A percentile compares a stretch with the other conserved stretches of the same genome.
Evolutionary conservation across 1,139 yeast species (phyloP).

Genomic region (Lodderomyces theae): DNA sequence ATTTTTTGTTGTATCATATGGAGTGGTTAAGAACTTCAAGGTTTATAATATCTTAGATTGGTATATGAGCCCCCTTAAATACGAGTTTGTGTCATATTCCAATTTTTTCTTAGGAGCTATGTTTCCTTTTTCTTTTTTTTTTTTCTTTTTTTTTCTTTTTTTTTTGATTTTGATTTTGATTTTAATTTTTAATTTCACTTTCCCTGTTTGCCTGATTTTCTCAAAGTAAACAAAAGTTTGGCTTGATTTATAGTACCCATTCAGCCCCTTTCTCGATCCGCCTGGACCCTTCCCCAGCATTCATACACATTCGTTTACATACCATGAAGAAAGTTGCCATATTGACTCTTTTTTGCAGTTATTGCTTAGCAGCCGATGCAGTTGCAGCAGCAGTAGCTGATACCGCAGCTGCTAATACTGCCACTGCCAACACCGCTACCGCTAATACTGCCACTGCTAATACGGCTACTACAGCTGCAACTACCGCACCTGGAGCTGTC

Average conservation of each 20-base stretch:
- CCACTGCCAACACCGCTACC: slow-evolving; percentile 10
- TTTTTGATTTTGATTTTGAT: too few relatives aligned
- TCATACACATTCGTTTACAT: background rate
- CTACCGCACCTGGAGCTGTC: slow-evolving; percentile 13
- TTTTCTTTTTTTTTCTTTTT: background rate
- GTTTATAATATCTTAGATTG: background rate
- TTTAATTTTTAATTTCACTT: too few relatives aligned
- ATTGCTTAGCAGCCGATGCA: slow-evolving; percentile 11
- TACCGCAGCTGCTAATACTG: slow-evolving; percentile 6
- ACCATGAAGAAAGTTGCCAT: background rate
- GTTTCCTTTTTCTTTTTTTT: background rate
- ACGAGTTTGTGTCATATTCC: slow-evolving; percentile 1
- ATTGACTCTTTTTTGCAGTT: slow-evolving; percentile 7
- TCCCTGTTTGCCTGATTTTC: too few relatives aligned
- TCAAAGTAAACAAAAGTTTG: too few relatives aligned
- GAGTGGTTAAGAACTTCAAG: background rate
- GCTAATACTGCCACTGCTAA: slow-evolving; percentile 13
- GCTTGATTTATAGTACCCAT: too few relatives aligned
- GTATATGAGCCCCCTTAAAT: background rate
- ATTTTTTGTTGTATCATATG: too few relatives aligned
- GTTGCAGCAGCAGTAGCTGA: slow-evolving; percentile 14
- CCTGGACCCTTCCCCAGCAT: too few relatives aligned
- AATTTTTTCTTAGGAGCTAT: background rate
- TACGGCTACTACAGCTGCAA: slow-evolving; percentile 12
- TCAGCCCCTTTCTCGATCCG: too few relatives aligned